Base-by-base conservation (phyloP, 2,329 filamentous ascomycete species). In the Elsinoe fawcettii region DNA sequence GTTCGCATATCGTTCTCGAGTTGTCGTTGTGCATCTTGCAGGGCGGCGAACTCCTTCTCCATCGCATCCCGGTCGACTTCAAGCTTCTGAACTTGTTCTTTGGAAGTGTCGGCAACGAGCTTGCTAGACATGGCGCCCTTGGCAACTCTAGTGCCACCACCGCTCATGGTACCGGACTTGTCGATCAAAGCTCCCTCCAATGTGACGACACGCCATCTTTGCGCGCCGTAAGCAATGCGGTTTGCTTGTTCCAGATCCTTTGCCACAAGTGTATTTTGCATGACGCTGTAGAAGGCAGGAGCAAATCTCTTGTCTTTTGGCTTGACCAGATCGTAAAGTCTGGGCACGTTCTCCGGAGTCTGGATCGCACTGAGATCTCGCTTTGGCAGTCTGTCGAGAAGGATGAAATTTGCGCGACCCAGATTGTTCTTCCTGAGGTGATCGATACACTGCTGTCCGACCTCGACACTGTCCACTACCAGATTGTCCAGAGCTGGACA, bases 131-230 rank as follows among this genome's bases (percentile, higher is more conserved):
- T 99, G 58, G 90, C 84, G 0, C 95, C 95, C 67, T 86, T 90
- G 65, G 92, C 91, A 58, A 93, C 88, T 14, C 88, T 88, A 46
- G 83, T 92, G 58, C 93, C 93, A 78, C 93, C 93, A 77, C 93
- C 93, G 59, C 89, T 96, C 93, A 99, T 97, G 34, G 93, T 97
- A 78, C 93, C 93, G 1, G 92, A 96, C 70, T 95, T 95, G 74
- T 99, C 93, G 63, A 99, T 97, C 55, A 99, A 80, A 71, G 96
- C 91, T 51, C 93, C 93, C 60, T 91, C 90, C 1, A 99, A 81
- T 0, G 93, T 99, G 39, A 99, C 93, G 2, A 99, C 93, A 62
- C 93, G 85, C 93, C 93, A 99, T 70, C 93, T 79, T 75, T 85
- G 88, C 46, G 88, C 88, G 41, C 93, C 92, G 66, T 97, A 99